Evolutionary conservation across 768 basidiomycete genomes (phyloP).

Genomic region (Tulasnella sp.): DNA sequence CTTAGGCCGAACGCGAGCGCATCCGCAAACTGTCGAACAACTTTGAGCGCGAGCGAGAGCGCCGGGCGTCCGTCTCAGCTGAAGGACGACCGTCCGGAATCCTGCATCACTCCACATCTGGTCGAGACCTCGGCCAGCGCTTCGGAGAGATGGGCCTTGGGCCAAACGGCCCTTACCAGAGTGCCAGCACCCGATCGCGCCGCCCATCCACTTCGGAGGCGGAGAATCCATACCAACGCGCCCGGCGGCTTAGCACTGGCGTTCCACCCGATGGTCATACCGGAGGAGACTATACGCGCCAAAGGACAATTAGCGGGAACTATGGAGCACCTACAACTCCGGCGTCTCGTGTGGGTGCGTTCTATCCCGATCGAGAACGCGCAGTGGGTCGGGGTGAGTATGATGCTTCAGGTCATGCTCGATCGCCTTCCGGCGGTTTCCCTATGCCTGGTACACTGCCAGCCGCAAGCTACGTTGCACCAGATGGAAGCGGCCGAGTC

Average conservation of each 20-base stretch:
- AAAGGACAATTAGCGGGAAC: neutral
- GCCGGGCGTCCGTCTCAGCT: constrained; percentile 10
- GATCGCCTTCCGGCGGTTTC: neutral
- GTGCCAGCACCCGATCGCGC: neutral
- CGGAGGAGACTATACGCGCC: neutral
- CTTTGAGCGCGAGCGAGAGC: constrained; percentile 8
- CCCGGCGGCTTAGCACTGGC: neutral
- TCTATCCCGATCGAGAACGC: constrained; percentile 6
- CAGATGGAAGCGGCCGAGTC: neutral
- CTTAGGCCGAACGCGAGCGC: constrained; percentile 20
- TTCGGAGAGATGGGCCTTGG: constrained; percentile 6
- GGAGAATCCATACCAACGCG: neutral
- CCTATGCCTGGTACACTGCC: neutral
- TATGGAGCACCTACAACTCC: neutral
- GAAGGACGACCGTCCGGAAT: neutral
- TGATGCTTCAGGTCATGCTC: neutral
- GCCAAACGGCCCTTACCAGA: neutral
- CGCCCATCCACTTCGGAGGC: constrained; percentile 16
- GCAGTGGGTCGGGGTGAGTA: neutral
- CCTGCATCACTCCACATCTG: constrained; percentile 18
- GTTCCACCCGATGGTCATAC: neutral
- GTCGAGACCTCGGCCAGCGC: constrained; percentile 2
- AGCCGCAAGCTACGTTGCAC: neutral
- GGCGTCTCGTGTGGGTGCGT: neutral
- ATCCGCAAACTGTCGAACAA: constrained; percentile 18